These are phyloP conservation scores for Rosa rugosa DNA, from an alignment of 306 rosid species.

Conservation along the genomic window DNA sequence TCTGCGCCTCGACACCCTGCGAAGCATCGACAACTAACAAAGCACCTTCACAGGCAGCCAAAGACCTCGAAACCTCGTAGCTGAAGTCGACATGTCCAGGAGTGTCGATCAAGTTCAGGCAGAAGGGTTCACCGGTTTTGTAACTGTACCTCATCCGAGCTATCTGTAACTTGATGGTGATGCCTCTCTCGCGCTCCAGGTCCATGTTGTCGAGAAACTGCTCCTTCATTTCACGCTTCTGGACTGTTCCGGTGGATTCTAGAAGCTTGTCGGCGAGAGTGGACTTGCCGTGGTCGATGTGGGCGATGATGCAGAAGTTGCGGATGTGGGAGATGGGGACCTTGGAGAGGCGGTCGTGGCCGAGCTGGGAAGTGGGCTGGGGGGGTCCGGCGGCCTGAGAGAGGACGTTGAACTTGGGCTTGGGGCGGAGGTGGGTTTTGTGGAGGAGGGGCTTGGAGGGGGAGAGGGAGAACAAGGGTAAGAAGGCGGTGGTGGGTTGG, in stretches of 20 bases:
- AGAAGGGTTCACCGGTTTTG: constrained; percentile 53
- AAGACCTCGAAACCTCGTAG: constrained; percentile 93
- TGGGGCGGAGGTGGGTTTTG: background rate
- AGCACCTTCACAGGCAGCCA: constrained; percentile 98
- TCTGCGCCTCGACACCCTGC: constrained; percentile 98
- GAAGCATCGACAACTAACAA: constrained; percentile 95
- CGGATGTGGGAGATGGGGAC: constrained; percentile 77
- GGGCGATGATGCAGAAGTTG: constrained; percentile 80
- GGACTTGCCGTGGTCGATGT: constrained; percentile 91
- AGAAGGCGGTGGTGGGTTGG: constrained; percentile 23
- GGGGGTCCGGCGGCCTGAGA: constrained; percentile 46
- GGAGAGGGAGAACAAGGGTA: constrained; percentile 24
- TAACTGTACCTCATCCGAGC: constrained; percentile 82
- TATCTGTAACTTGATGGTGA: constrained; percentile 89
- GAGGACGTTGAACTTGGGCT: constrained; percentile 20
- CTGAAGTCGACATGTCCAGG: constrained; percentile 98
- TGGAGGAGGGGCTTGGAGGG: background rate
- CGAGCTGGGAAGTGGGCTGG: constrained; percentile 34
- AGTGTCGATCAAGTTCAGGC: constrained; percentile 90
- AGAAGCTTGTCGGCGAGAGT: constrained; percentile 89
- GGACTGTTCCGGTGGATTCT: constrained; percentile 85
- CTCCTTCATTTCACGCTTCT: constrained; percentile 88
- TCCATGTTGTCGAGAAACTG: constrained; percentile 99
- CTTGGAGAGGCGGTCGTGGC: constrained; percentile 78
- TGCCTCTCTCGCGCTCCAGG: constrained; percentile 92